Percentiles rank a stretch among this genome's conserved stretches.
phyloP scores from a whole-genome alignment of 176 grass and related monocot genomes.

The Elaeis guineensis region DNA sequence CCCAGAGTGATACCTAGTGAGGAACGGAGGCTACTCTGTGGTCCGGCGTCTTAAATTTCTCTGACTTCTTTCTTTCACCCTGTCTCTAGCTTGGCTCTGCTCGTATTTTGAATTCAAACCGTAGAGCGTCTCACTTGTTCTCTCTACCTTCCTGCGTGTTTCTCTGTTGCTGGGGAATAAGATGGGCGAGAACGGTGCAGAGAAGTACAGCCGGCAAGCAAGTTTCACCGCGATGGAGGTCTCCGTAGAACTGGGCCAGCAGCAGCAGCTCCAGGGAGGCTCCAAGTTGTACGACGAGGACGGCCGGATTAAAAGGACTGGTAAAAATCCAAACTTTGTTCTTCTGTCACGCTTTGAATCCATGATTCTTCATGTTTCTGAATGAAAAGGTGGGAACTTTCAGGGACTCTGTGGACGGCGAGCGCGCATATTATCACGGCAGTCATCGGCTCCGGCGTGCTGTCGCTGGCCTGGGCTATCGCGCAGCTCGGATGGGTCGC shows the following conservation, averaged over 20 bases:
- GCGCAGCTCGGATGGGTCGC: constrained; percentile 94
- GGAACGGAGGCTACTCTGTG: too few relatives aligned
- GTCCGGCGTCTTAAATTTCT: too few relatives aligned
- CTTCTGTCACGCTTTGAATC: background rate
- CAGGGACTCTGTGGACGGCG: constrained; percentile 82
- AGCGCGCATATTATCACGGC: constrained; percentile 88
- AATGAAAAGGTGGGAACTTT: background rate
- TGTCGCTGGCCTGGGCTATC: constrained; percentile 91
- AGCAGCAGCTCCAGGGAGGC: background rate
- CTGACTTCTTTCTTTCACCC: too few relatives aligned
- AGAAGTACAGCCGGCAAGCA: constrained; percentile 9
- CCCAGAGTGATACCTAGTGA: too few relatives aligned
- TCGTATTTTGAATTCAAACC: too few relatives aligned
- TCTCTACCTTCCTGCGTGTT: too few relatives aligned
- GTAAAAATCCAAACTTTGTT: constrained; percentile 16
- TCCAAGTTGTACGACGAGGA: constrained; percentile 53
- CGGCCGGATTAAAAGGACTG: constrained; percentile 35
- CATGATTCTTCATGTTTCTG: too few relatives aligned
- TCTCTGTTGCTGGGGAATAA: background rate
- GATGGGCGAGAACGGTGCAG: constrained; percentile 17
- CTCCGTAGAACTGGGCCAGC: constrained; percentile 32
- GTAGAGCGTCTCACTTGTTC: too few relatives aligned
- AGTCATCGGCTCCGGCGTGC: constrained; percentile 84
- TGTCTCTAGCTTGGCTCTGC: too few relatives aligned
- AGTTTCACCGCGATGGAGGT: constrained; percentile 34